Conservation (phyloP, 2,329 filamentous ascomycete genomes). For the Huntiella bhutanensis region DNA sequence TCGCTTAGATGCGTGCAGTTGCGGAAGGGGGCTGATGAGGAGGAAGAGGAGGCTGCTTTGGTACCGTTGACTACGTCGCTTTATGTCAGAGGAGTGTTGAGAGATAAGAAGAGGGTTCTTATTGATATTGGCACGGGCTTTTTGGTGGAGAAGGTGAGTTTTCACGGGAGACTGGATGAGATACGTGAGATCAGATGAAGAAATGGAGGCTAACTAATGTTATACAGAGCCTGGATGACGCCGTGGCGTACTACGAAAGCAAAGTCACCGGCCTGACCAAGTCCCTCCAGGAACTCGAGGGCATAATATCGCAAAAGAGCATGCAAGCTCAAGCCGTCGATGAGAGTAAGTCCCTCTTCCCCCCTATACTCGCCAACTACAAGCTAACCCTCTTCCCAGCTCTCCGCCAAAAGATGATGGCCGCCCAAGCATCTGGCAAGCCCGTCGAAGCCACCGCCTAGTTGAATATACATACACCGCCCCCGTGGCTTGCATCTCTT, state of each 20-base stretch:
- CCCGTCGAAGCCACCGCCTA: slow-evolving; percentile 1
- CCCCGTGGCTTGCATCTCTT: too few species aligned
- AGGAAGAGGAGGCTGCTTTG: slow-evolving; percentile 41
- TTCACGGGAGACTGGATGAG: neutral
- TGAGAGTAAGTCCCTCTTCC: slow-evolving; percentile 41
- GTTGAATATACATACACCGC: neutral
- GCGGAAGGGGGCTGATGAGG: slow-evolving; percentile 16
- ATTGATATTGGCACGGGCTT: slow-evolving; percentile 91
- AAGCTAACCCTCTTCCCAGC: slow-evolving; percentile 16
- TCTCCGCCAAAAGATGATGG: slow-evolving; percentile 21
- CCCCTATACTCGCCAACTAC: neutral
- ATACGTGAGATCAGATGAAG: neutral
- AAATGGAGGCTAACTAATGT: neutral
- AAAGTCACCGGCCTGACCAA: slow-evolving; percentile 34
- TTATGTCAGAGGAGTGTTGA: slow-evolving; percentile 72
- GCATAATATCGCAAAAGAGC: slow-evolving; percentile 50
- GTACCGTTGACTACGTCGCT: slow-evolving; percentile 91
- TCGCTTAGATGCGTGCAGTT: slow-evolving; percentile 59
- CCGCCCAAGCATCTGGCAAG: slow-evolving; percentile 10
- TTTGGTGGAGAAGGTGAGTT: slow-evolving; percentile 67
- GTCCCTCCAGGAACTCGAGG: slow-evolving; percentile 37
- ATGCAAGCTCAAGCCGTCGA: slow-evolving; percentile 73
- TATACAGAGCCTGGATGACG: slow-evolving; percentile 31
- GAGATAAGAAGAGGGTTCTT: slow-evolving; percentile 56
- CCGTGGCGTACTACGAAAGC: slow-evolving; percentile 35